Evolutionary conservation across 2,329 filamentous ascomycete genomes (phyloP), one percentile per base, ranked within the genome.

Genomic region (Monilinia vaccinii-corymbosi): DNA sequence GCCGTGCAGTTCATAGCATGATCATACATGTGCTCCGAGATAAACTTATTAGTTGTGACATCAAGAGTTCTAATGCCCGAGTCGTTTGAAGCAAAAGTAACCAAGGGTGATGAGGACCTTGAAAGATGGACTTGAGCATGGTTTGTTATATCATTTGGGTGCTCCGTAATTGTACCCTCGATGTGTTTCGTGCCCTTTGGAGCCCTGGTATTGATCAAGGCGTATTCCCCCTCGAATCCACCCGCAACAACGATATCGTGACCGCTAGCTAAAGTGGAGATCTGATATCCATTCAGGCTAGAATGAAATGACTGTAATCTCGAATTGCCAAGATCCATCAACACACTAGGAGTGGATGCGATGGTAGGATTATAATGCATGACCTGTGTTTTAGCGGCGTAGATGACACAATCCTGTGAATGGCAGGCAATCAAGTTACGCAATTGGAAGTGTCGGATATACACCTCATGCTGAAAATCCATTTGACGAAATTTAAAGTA

Each of bases 1-100:
- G 87, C 84, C 1, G 86, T 82, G 74, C 87, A 90, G 72, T 93
- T 93, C 62, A 91, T 77, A 3, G 87, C 78, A 65, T 81, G 80
- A 0, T 78, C 72, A 70, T 86, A 90, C 49, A 71, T 74, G 62
- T 79, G 77, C 36, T 80, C 74, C 42, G 78, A 75, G 6, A 82
- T 74, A 63, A 88, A 83, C 28, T 75, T 80, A 63, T 87, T 81
- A 4, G 82, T 82, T 44, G 72, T 71, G 11, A 86, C 69, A 64
- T 87, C 84, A 49, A 87, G 71, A 34, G 83, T 73, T 23, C 84
- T 80, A 65, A 87, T 79, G 3, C 75, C 76, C 21, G 74, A 75
- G 65, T 88, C 84, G 63, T 88, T 88, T 46, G 82, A 85, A 3
- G 82, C 79, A 65, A 87, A 84, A 18, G 81, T 79, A 7, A 82